phyloP scores from a whole-genome alignment of 371 early-diverging fungal species.

The Blakeslea trispora region DNA sequence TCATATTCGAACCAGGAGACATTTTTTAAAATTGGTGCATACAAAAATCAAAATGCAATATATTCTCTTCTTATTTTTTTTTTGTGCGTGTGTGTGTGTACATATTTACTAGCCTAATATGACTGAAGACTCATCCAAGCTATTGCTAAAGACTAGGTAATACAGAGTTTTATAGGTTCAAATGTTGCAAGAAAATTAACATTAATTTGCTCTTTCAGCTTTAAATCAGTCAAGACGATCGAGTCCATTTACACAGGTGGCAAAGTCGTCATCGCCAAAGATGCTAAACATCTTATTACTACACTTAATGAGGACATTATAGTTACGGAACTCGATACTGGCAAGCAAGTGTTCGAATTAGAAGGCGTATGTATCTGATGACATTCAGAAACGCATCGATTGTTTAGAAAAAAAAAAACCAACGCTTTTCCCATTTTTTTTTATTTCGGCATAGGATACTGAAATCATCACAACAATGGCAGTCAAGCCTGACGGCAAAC shows the following conservation, averaged over 20 bases:
- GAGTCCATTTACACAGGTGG: slow-evolving; percentile 96
- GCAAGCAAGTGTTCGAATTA: slow-evolving; percentile 63
- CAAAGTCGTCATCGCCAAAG: slow-evolving; percentile 71
- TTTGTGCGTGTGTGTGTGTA: too few relatives aligned
- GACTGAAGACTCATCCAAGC: slow-evolving; percentile 20
- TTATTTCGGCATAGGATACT: slow-evolving; percentile 57
- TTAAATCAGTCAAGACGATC: slow-evolving; percentile 75
- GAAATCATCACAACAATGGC: slow-evolving; percentile 89
- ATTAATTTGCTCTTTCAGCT: slow-evolving; percentile 42
- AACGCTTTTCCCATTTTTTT: too few relatives aligned
- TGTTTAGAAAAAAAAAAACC: background rate
- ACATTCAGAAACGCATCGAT: background rate
- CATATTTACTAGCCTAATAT: background rate
- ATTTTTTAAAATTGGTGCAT: background rate
- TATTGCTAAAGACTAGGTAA: slow-evolving; percentile 28
- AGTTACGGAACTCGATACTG: slow-evolving; percentile 75
- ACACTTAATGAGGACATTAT: slow-evolving; percentile 84
- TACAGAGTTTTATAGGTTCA: background rate
- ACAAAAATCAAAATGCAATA: background rate
- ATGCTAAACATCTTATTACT: slow-evolving; percentile 73
- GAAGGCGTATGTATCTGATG: slow-evolving; percentile 59
- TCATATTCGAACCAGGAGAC: too few relatives aligned
- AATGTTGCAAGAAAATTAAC: background rate
- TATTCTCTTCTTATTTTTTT: too few relatives aligned
- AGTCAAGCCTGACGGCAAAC: slow-evolving; percentile 76